phyloP scores from a whole-genome alignment of 306 rosid genomes.

The Malus orientalis region DNA sequence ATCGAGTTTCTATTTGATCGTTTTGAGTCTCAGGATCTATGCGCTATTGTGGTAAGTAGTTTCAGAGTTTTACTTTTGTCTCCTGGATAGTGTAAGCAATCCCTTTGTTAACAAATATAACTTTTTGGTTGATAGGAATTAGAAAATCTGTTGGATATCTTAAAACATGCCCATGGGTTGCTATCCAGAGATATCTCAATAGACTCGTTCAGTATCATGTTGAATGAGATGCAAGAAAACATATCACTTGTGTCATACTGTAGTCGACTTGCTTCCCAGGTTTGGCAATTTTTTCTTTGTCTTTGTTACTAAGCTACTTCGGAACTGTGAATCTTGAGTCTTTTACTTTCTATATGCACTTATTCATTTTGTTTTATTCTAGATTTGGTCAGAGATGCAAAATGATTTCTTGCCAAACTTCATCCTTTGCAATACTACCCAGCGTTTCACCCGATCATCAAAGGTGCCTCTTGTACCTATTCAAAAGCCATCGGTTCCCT shows the following conservation, averaged over 20 bases:
- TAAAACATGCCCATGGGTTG: constrained; percentile 76
- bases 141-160: constrained; percentile 74
- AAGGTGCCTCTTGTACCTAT: constrained; percentile 57
- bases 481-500: constrained; percentile 96
- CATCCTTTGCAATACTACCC: constrained; percentile 92
- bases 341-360: constrained; percentile 10
- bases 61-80: constrained; percentile 23
- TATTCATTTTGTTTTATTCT: constrained; percentile 27
- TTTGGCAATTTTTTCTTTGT: constrained; percentile 18
- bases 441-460: constrained; percentile 80
- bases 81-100: constrained; percentile 9
- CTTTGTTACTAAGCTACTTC: constrained; percentile 10
- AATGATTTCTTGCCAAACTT: constrained; percentile 86
- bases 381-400: constrained; percentile 99
- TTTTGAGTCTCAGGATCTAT: constrained; percentile 95
- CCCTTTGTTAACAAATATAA: constrained; percentile 11
- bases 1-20: constrained; percentile 94
- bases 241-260: constrained; percentile 93
- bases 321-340: not conserved
- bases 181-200: constrained; percentile 70
- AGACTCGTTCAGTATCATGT: constrained; percentile 76
- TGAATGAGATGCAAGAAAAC: constrained; percentile 98
- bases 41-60: constrained; percentile 76
- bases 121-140: constrained; percentile 61
- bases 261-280: constrained; percentile 96